Conservation (phyloP, 2,329 filamentous ascomycete species). For the Zarea fungicola region DNA sequence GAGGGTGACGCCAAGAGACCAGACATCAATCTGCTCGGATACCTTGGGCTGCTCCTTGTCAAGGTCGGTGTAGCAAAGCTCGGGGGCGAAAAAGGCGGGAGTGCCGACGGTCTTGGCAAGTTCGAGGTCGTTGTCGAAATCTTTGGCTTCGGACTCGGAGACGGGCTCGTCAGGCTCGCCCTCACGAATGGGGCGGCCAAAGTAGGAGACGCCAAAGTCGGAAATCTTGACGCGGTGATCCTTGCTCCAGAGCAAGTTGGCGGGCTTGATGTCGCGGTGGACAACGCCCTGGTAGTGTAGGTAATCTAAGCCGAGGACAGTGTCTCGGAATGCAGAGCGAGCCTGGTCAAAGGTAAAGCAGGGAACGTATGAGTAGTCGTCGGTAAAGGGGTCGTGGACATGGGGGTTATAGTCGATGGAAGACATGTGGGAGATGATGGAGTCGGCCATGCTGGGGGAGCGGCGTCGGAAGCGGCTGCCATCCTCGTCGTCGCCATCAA, state of each 20-base stretch:
- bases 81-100: constrained; percentile 94
- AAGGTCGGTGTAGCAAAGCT: constrained; percentile 84
- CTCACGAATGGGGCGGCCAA: constrained; percentile 80
- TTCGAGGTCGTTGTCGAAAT: constrained; percentile 89
- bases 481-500: constrained; percentile 61
- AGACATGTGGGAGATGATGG: constrained; percentile 65
- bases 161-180: constrained; percentile 70
- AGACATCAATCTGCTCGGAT: constrained; percentile 92
- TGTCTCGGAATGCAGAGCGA: constrained; percentile 83
- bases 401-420: constrained; percentile 55
- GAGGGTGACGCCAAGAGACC: constrained; percentile 92
- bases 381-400: constrained; percentile 63
- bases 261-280: constrained; percentile 80
- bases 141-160: constrained; percentile 76
- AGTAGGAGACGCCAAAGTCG: constrained; percentile 97
- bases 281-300: constrained; percentile 83
- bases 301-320: constrained; percentile 88
- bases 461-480: constrained; percentile 59
- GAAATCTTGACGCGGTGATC: constrained; percentile 93
- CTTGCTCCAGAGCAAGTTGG: constrained; percentile 82
- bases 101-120: constrained; percentile 98
- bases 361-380: constrained; percentile 89
- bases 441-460: constrained; percentile 76
- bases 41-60: constrained; percentile 68
- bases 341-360: constrained; percentile 84